phyloP scores from a whole-genome alignment of 1,284 basidiomycete genomes.

The Polyporus tsugae region DNA sequence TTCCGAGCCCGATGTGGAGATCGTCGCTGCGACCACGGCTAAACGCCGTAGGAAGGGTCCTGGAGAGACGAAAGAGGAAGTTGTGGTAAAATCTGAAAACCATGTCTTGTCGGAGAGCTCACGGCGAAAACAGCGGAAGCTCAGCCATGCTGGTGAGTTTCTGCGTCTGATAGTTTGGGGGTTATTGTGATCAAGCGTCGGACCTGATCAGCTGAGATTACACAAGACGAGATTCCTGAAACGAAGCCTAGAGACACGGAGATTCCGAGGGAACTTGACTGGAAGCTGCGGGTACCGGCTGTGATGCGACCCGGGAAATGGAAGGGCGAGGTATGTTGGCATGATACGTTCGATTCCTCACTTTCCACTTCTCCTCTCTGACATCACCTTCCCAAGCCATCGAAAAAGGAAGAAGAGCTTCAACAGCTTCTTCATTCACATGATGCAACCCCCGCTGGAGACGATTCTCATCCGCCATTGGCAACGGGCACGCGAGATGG shows the following conservation, averaged over 20 bases:
- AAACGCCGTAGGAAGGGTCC: neutral
- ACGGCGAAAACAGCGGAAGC: conserved; percentile 1
- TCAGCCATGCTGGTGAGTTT: neutral
- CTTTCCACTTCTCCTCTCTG: neutral
- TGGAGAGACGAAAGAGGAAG: neutral
- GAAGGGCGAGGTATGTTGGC: neutral
- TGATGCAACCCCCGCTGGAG: neutral
- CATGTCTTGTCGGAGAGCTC: conserved; percentile 3
- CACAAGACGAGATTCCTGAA: neutral
- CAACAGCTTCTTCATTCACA: neutral
- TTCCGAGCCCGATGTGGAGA: conserved; percentile 1
- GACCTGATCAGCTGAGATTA: neutral
- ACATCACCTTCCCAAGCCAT: neutral
- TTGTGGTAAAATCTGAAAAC: neutral
- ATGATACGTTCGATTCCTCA: neutral
- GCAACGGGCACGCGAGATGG: neutral
- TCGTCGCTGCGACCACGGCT: neutral
- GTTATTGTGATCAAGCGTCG: neutral
- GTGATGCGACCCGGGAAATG: neutral
- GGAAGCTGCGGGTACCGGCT: neutral
- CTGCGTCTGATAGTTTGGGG: neutral
- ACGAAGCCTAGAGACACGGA: neutral
- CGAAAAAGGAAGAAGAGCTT: neutral
- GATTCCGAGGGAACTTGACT: neutral
- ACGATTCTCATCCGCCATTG: neutral